Conservation (phyloP, 2,329 filamentous ascomycete genomes). For the Calycina marina region DNA sequence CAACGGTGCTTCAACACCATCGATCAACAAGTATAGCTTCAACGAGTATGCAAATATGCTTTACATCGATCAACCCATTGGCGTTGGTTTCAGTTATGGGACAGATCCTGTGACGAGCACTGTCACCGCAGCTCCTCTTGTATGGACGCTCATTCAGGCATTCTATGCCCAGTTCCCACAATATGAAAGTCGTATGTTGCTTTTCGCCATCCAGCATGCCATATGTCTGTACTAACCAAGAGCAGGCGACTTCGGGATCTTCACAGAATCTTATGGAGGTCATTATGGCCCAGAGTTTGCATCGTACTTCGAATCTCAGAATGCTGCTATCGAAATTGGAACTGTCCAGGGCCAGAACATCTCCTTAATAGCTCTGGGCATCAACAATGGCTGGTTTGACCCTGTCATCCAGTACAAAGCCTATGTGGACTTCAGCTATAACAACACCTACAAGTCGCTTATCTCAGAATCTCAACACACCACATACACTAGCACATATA, state of each 20-base stretch:
- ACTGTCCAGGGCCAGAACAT: conserved; percentile 37
- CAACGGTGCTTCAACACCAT: conserved; percentile 28
- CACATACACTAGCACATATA: conserved; percentile 23
- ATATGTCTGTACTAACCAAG: conserved; percentile 36
- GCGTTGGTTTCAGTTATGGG: conserved; percentile 42
- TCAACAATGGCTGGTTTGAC: conserved; percentile 56
- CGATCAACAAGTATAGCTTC: conserved; percentile 44
- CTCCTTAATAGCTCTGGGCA: conserved; percentile 45
- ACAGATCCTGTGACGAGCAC: conserved; percentile 29
- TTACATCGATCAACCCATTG: conserved; percentile 44
- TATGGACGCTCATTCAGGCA: conserved; percentile 43
- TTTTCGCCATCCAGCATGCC: no score
- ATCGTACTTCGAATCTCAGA: conserved; percentile 42
- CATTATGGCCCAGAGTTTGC: conserved; percentile 49
- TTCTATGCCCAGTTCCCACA: conserved; percentile 50
- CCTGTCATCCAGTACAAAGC: conserved; percentile 33
- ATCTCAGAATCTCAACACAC: conserved; percentile 23
- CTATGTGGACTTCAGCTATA: conserved; percentile 13
- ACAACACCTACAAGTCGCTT: conserved; percentile 26
- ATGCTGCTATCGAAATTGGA: conserved; percentile 32
- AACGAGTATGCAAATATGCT: conserved; percentile 39
- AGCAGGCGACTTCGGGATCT: conserved; percentile 41
- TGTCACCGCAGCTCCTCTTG: conserved; percentile 29
- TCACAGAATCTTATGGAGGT: conserved; percentile 53
- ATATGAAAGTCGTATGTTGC: no score